Percentiles rank a stretch among this genome's conserved stretches.
Evolutionary conservation across 495 filamentous ascomycete species (phyloP).

Genomic region (Acidiella bohemica): DNA sequence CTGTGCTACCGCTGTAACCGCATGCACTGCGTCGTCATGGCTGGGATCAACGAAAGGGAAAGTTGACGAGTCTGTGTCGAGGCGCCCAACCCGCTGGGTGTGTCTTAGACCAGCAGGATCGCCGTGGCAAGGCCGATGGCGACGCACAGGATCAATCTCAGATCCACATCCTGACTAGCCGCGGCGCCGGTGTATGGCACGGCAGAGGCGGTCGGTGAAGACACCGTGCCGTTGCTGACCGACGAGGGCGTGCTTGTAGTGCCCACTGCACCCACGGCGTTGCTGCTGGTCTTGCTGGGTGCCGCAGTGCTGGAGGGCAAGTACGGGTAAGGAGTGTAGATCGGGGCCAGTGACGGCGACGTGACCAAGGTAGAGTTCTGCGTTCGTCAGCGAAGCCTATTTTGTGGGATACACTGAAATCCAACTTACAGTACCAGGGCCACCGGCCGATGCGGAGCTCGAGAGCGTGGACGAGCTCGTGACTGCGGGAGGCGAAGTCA

Average conservation of each 20-base stretch:
- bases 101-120: conserved; percentile 15
- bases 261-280: conserved; percentile 9
- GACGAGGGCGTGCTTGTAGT: conserved; percentile 1
- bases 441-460: background rate
- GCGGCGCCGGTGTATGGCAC: conserved; percentile 13
- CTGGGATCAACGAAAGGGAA: too few species aligned
- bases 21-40: too few species aligned
- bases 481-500: background rate
- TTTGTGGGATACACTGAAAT: conserved; percentile 4
- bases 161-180: background rate
- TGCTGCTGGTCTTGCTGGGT: conserved; percentile 6
- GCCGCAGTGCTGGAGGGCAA: background rate
- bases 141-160: conserved; percentile 5
- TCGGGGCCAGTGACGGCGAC: background rate
- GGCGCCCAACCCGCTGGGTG: too few species aligned
- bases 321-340: background rate
- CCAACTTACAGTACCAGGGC: background rate
- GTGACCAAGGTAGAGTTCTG: conserved; percentile 9
- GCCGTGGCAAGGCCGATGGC: conserved; percentile 9
- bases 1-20: too few species aligned
- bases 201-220: background rate
- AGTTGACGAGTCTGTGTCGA: too few species aligned
- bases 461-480: background rate
- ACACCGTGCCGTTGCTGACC: conserved; percentile 9
- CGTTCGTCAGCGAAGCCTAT: too few species aligned